phyloP scores from a whole-genome alignment of 2,329 filamentous ascomycete species.

The Stachybotrys chlorohalonatus region DNA sequence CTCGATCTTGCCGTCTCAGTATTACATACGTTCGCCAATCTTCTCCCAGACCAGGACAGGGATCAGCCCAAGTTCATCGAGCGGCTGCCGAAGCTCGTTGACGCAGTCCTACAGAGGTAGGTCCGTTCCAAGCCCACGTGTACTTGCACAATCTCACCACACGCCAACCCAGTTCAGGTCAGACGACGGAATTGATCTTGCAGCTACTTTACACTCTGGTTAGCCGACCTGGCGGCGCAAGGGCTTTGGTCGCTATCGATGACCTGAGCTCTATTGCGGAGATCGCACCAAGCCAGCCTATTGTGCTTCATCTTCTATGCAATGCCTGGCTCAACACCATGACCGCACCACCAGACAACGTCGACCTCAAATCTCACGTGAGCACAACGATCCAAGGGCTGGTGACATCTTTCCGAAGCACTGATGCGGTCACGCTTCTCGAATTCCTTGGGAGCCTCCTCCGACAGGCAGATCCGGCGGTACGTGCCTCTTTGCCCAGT shows the following conservation, averaged over 20 bases:
- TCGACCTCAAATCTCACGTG: conserved; percentile 29
- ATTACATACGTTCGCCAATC: conserved; percentile 49
- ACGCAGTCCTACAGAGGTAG: conserved; percentile 45
- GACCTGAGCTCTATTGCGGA: conserved; percentile 48
- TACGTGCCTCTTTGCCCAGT: conserved; percentile 19
- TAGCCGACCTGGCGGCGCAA: conserved; percentile 40
- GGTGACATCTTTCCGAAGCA: conserved; percentile 45
- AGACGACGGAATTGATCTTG: conserved; percentile 43
- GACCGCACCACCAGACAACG: conserved; percentile 18
- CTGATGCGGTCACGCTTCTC: conserved; percentile 51
- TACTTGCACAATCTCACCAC: neutral
- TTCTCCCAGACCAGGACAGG: conserved; percentile 41
- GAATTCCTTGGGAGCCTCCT: conserved; percentile 46
- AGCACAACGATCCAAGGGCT: conserved; percentile 37
- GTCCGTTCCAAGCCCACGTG: conserved; percentile 4
- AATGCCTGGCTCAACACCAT: conserved; percentile 47
- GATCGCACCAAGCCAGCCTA: conserved; percentile 42
- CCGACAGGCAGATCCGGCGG: conserved; percentile 36
- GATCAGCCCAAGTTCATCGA: conserved; percentile 37
- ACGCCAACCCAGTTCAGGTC: conserved; percentile 31
- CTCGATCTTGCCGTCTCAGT: conserved; percentile 54
- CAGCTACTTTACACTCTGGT: conserved; percentile 49
- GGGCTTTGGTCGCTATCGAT: conserved; percentile 35
- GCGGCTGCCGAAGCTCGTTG: conserved; percentile 44
- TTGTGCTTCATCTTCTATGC: conserved; percentile 45